These are phyloP conservation scores for Cladophialophora bantiana DNA, from an alignment of 2,329 filamentous ascomycete genomes.

Conservation along the genomic window DNA sequence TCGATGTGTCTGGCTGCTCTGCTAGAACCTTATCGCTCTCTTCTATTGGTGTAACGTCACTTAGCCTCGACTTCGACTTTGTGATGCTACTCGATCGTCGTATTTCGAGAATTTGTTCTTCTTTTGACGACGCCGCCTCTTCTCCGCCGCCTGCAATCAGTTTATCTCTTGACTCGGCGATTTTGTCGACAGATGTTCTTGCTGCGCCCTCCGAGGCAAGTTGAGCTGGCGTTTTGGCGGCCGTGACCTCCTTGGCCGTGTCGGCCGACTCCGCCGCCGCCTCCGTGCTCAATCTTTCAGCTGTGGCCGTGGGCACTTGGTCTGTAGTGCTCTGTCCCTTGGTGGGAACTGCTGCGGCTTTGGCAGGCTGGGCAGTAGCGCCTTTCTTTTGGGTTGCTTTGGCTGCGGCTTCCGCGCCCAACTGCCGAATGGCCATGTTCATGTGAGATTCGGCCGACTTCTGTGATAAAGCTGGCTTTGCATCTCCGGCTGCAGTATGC, in stretches of 20 bases:
- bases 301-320: constrained; percentile 26
- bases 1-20: constrained; percentile 13
- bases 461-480: constrained; percentile 17
- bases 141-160: constrained; percentile 28
- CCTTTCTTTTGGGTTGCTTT: constrained; percentile 43
- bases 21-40: constrained; percentile 31
- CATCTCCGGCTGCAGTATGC: constrained; percentile 15
- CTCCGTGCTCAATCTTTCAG: constrained; percentile 28
- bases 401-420: constrained; percentile 48
- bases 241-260: constrained; percentile 30
- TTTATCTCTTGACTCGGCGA: constrained; percentile 33
- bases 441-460: constrained; percentile 44
- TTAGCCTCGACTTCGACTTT: constrained; percentile 29
- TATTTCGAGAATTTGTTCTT: constrained; percentile 34
- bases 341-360: constrained; percentile 27
- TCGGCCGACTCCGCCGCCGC: constrained; percentile 33
- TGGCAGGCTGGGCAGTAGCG: constrained; percentile 23
- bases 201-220: constrained; percentile 37
- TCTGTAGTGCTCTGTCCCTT: constrained; percentile 27
- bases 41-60: constrained; percentile 34
- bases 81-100: constrained; percentile 31
- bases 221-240: constrained; percentile 37
- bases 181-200: constrained; percentile 39
- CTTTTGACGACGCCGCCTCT: constrained; percentile 30
- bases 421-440: constrained; percentile 53